Evolutionary conservation across 2,329 filamentous ascomycete genomes (phyloP).

Genomic region (Chaetomium sp.): DNA sequence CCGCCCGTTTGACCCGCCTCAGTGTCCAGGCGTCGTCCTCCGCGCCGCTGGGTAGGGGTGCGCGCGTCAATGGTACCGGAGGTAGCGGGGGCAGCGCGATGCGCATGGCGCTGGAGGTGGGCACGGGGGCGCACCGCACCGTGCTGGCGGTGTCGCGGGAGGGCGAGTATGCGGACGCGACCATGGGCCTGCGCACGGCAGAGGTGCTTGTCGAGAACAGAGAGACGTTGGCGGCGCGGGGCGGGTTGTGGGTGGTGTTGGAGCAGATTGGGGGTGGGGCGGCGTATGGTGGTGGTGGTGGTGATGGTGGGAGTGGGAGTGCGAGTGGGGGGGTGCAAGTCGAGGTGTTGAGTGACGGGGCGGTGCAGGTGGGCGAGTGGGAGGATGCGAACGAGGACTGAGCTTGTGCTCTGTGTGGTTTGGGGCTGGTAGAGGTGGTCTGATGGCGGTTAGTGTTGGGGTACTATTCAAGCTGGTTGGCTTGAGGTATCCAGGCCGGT

Average conservation of each 20-base stretch:
- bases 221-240: constrained; percentile 47
- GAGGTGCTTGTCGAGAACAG: constrained; percentile 73
- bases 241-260: constrained; percentile 76
- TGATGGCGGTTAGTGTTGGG: not conserved
- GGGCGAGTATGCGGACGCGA: constrained; percentile 73
- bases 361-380: constrained; percentile 28
- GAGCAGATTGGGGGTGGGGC: constrained; percentile 63
- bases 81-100: not conserved
- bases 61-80: not conserved
- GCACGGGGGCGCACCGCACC: constrained; percentile 68
- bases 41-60: not conserved
- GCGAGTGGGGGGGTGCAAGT: constrained; percentile 51
- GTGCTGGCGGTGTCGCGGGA: constrained; percentile 67
- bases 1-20: too few relatives aligned
- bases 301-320: constrained; percentile 50
- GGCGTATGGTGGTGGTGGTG: constrained; percentile 26
- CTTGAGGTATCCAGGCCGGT: not conserved
- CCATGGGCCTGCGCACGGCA: constrained; percentile 66
- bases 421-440: not conserved
- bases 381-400: constrained; percentile 31
- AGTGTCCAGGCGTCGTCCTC: too few relatives aligned
- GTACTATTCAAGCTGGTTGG: not conserved
- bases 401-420: not conserved
- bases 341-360: constrained; percentile 39
- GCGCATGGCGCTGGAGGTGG: constrained; percentile 71